Conservation (phyloP, 2,329 filamentous ascomycete genomes). For the Ascochyta koolunga region DNA sequence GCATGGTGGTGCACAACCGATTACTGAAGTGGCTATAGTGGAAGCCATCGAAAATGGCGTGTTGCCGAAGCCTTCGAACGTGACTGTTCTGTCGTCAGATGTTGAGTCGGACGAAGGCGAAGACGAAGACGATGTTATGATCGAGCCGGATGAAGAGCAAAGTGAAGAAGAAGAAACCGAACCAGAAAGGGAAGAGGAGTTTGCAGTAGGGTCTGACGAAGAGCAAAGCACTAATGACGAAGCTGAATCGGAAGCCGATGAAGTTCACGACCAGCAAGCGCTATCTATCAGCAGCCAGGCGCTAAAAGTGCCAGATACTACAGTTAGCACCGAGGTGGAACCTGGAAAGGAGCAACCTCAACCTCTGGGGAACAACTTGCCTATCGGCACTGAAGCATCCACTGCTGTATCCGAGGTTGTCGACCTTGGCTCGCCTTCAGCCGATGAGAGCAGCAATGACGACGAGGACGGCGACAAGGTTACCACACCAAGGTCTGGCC, state of each 20-base stretch:
- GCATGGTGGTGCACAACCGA: neutral
- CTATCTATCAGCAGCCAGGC: neutral
- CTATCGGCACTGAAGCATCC: constrained; percentile 7
- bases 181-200: neutral
- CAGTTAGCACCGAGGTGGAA: neutral
- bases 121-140: neutral
- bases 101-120: neutral
- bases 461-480: neutral
- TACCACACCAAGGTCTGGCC: neutral
- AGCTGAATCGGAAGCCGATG: neutral
- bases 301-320: neutral
- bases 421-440: constrained; percentile 31
- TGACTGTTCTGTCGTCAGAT: neutral
- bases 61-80: neutral
- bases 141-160: neutral
- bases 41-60: neutral
- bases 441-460: constrained; percentile 4
- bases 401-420: constrained; percentile 23
- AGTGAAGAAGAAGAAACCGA: neutral
- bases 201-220: neutral
- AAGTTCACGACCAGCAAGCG: neutral
- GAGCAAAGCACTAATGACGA: neutral
- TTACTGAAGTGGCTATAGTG: neutral
- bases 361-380: neutral
- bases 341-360: neutral